Evolutionary conservation across 345 rosid genomes (phyloP), one percentile per base, ranked within the genome.

Genomic region (Moringa oleifera): DNA sequence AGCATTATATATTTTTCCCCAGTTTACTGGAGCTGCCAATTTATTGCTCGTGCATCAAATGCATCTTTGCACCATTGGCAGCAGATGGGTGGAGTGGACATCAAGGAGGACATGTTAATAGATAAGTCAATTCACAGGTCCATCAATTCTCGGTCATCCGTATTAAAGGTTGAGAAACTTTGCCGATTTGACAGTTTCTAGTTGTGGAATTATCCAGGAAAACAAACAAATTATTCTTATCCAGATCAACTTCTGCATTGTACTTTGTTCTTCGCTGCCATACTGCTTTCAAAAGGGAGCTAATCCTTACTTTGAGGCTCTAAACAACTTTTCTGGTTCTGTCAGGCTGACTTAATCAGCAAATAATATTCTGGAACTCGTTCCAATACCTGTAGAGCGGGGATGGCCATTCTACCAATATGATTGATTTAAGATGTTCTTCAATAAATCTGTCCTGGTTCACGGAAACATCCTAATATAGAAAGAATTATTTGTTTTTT

Each of bases 21-120:
- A 94, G 96, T 94, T 65, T 86, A 85, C 61, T 94, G 99, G 99
- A 94, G 88, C 78, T 94, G 99, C 70, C 96, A 94, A 68, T 88
- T 77, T 64, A 77, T 94, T 51, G 97, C 93, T 20, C 95, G 86
- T 59, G 85, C 90, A 64, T 90, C 99, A 36, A 94, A 94, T 67
- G 63, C 78, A 49, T 94, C 99, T 7, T 49, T 90, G 73, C 85
- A 80, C 64, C 95, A 90, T 66, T 94, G 99, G 97, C 82, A 83
- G 72, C 90, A 81, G 79, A 88, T 90, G 97, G 90, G 95, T 64
- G 99, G 97, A 72, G 92, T 88, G 57, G 73, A 72, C 53, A 90
- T 94, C 77, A 81, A 77, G 53, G 96, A 88, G 61, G 91, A 84
- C 68, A 88, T 94, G 71, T 60, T 86, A 61, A 85, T 88, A 58